Percentiles rank a stretch among this genome's conserved stretches.
Evolutionary conservation across 352 stramenopile genomes (phyloP).

Genomic region (Phytophthora nicotianae): DNA sequence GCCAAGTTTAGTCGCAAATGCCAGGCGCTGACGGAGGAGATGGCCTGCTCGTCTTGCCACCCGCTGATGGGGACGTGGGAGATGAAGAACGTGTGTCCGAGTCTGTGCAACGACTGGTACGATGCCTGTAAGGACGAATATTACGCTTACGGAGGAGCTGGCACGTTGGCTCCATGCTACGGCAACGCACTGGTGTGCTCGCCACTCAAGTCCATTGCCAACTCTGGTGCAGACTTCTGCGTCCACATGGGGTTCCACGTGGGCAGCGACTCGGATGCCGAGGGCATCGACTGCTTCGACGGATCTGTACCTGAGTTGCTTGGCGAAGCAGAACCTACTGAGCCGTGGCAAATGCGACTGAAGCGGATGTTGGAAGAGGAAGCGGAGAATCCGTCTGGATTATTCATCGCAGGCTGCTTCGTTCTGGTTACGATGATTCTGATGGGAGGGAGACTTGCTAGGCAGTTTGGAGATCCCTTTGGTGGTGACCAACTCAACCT

Average conservation of each 20-base stretch:
- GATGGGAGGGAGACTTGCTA: constrained; percentile 52
- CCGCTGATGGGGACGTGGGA: constrained; percentile 77
- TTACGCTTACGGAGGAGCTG: constrained; percentile 67
- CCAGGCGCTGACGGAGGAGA: constrained; percentile 66
- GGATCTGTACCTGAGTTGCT: constrained; percentile 68
- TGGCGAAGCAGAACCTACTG: constrained; percentile 57
- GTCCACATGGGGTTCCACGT: constrained; percentile 83
- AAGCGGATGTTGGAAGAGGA: constrained; percentile 71
- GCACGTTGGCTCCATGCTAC: constrained; percentile 76
- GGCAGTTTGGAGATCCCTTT: constrained; percentile 50
- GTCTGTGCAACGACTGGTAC: constrained; percentile 80
- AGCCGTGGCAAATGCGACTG: constrained; percentile 60
- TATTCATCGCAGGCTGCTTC: constrained; percentile 72
- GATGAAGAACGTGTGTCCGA: constrained; percentile 76
- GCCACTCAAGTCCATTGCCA: constrained; percentile 61
- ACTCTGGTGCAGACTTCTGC: constrained; percentile 69
- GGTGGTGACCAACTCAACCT: constrained; percentile 63
- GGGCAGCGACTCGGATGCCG: constrained; percentile 59
- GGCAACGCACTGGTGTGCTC: constrained; percentile 86
- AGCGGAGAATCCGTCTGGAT: constrained; percentile 64
- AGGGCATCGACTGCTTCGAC: constrained; percentile 85
- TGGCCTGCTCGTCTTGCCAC: constrained; percentile 83
- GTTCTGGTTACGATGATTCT: constrained; percentile 58
- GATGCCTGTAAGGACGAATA: constrained; percentile 74
- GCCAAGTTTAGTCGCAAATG: constrained; percentile 76